Conservation (phyloP, 2,329 filamentous ascomycete genomes). For the Ophiostoma pallidulum region DNA sequence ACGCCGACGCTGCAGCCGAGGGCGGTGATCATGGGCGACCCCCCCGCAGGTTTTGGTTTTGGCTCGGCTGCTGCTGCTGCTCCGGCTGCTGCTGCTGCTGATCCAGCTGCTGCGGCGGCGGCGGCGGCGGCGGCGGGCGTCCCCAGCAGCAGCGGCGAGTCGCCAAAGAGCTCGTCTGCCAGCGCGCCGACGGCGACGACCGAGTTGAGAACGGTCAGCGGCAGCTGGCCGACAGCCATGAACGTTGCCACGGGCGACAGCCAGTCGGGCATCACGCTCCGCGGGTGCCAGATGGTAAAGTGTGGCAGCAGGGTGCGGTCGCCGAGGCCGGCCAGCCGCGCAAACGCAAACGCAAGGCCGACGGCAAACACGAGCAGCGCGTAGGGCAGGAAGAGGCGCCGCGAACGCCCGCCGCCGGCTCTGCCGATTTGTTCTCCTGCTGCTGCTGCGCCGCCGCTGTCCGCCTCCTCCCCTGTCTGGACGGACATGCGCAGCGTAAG, state of each 20-base stretch:
- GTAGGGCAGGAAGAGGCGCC: conserved; percentile 59
- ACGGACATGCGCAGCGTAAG: conserved; percentile 50
- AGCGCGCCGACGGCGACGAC: conserved; percentile 80
- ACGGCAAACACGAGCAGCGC: conserved; percentile 62
- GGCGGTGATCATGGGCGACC: conserved; percentile 58
- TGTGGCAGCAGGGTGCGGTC: conserved; percentile 32
- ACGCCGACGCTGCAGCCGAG: conserved; percentile 71
- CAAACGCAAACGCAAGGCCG: conserved; percentile 54
- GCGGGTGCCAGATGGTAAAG: conserved; percentile 53
- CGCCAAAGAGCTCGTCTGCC: conserved; percentile 64
- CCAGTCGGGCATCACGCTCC: conserved; percentile 33
- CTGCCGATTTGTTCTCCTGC: too few species aligned
- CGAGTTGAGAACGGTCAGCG: conserved; percentile 86
- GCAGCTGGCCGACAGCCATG: conserved; percentile 76
- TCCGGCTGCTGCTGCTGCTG: too few species aligned
- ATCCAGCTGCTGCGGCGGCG: too few species aligned
- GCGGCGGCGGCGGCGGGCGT: conserved; percentile 33
- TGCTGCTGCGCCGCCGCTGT: too few species aligned
- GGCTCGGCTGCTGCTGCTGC: too few species aligned
- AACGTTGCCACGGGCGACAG: conserved; percentile 31
- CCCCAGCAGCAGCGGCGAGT: not conserved
- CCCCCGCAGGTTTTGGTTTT: too few species aligned
- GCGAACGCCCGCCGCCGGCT: too few species aligned
- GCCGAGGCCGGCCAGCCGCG: conserved; percentile 20
- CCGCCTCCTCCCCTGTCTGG: not conserved